A percentile compares a stretch with the other conserved stretches of the same genome.
These are phyloP conservation scores for Hyaloscypha finlandica DNA, from an alignment of 495 filamentous ascomycete genomes.

Conservation along the genomic window DNA sequence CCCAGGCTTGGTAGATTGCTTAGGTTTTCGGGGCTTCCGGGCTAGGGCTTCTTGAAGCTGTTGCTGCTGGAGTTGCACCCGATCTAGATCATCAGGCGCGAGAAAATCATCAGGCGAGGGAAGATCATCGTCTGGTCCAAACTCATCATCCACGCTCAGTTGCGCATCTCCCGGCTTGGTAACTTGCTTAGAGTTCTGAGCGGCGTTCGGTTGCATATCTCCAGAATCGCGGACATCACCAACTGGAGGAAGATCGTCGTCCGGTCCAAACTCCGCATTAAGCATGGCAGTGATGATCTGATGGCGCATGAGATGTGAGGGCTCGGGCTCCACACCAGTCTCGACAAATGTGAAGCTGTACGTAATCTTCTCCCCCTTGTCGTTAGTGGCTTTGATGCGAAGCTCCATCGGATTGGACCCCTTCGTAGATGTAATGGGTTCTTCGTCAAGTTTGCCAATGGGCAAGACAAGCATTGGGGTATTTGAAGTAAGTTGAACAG, in stretches of 20 bases:
- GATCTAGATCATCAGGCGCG: too few relatives aligned
- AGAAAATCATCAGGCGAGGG: not conserved
- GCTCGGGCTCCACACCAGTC: not conserved
- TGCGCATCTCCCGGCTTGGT: too few relatives aligned
- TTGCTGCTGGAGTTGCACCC: too few relatives aligned
- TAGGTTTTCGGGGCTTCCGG: too few relatives aligned
- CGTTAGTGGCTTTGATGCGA: constrained; percentile 14
- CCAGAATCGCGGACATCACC: not conserved
- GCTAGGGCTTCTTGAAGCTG: too few relatives aligned
- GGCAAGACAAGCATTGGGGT: constrained; percentile 11
- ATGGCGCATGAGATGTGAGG: constrained; percentile 23
- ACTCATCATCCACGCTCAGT: too few relatives aligned
- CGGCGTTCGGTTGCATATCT: too few relatives aligned
- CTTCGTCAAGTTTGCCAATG: constrained; percentile 13
- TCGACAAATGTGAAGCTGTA: constrained; percentile 22
- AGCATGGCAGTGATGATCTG: constrained; percentile 4
- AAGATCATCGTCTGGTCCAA: too few relatives aligned
- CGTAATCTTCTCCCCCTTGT: not conserved
- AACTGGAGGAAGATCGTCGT: not conserved
- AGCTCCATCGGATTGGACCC: constrained; percentile 31
- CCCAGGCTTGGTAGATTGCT: too few relatives aligned
- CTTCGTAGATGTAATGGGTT: constrained; percentile 19
- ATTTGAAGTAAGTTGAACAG: constrained; percentile 5
- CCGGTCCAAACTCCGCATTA: not conserved
- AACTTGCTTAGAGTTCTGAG: too few relatives aligned